These are phyloP conservation scores for Gillenia trifoliata DNA, from an alignment of 306 rosid species.

Conservation along the genomic window DNA sequence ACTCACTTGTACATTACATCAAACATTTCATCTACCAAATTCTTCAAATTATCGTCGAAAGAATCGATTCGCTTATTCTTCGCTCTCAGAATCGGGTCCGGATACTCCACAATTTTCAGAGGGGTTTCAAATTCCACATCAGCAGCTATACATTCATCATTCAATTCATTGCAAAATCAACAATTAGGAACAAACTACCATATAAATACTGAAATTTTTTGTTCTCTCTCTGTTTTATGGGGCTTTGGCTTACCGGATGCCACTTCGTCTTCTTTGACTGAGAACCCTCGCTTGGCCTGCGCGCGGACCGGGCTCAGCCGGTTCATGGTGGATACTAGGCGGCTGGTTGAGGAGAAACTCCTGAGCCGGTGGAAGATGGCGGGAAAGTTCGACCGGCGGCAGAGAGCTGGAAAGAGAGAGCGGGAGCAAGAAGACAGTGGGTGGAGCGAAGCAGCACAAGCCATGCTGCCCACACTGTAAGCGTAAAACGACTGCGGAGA, in stretches of 20 bases:
- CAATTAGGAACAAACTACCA: background rate
- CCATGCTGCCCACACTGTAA: slow-evolving; percentile 39
- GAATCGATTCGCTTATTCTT: slow-evolving; percentile 63
- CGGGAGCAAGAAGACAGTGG: slow-evolving; percentile 9
- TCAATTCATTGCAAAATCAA: background rate
- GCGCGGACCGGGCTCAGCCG: slow-evolving; percentile 29
- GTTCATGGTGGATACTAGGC: slow-evolving; percentile 15
- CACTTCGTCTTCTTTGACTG: slow-evolving; percentile 44
- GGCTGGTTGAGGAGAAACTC: slow-evolving; percentile 21
- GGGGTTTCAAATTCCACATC: slow-evolving; percentile 74
- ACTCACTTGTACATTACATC: slow-evolving; percentile 87
- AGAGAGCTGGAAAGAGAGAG: slow-evolving; percentile 20
- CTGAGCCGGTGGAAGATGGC: slow-evolving; percentile 21
- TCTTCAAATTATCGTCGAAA: slow-evolving; percentile 71
- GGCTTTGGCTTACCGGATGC: slow-evolving; percentile 51
- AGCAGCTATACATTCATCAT: slow-evolving; percentile 31
- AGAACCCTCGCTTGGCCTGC: slow-evolving; percentile 46
- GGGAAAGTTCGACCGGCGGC: slow-evolving; percentile 26
- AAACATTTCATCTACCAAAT: slow-evolving; percentile 76
- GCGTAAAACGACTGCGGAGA: background rate
- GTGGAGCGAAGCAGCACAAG: slow-evolving; percentile 28
- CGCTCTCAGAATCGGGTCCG: slow-evolving; percentile 65
- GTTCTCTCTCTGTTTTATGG: background rate
- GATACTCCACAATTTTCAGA: slow-evolving; percentile 62
- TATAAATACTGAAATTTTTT: background rate